Conservation (phyloP, 495 filamentous ascomycete species). For the Zalerion maritima region DNA sequence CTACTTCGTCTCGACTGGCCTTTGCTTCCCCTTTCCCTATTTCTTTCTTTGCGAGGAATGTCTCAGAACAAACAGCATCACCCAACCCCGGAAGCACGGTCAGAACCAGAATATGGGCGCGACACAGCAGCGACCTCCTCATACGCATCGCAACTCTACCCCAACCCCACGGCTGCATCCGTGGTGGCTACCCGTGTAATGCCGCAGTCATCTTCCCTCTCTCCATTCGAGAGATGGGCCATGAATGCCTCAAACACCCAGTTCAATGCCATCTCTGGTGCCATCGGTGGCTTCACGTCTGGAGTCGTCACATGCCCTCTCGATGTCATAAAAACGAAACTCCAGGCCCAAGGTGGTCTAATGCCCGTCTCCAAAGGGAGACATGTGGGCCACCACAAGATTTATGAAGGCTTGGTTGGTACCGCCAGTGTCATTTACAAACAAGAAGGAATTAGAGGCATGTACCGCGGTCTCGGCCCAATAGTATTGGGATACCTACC, state of each 20-base stretch:
- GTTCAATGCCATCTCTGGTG: conserved; percentile 61
- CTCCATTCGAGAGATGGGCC: conserved; percentile 42
- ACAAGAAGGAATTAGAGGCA: conserved; percentile 75
- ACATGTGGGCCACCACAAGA: conserved; percentile 31
- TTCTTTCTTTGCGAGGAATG: conserved; percentile 19
- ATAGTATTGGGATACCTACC: conserved; percentile 92
- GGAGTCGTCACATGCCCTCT: conserved; percentile 93
- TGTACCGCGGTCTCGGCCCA: conserved; percentile 88
- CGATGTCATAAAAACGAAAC: conserved; percentile 97
- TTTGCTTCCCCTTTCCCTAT: conserved; percentile 2
- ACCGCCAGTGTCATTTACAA: conserved; percentile 72
- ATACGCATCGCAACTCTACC: conserved; percentile 2
- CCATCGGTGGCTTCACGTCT: conserved; percentile 74
- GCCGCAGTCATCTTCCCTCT: conserved; percentile 25
- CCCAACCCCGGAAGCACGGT: conserved; percentile 18
- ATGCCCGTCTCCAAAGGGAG: conserved; percentile 23
- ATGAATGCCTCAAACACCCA: conserved; percentile 30
- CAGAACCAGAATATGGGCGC: conserved; percentile 29
- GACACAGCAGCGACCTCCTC: conserved; percentile 10
- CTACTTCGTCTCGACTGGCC: no score
- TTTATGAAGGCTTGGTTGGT: conserved; percentile 77
- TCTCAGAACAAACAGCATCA: conserved; percentile 28
- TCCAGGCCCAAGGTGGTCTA: conserved; percentile 90
- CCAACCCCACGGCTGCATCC: conserved; percentile 3
- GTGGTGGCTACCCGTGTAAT: conserved; percentile 4